Conservation (phyloP, 2,329 filamentous ascomycete species). For the Sclerotinia minor region DNA sequence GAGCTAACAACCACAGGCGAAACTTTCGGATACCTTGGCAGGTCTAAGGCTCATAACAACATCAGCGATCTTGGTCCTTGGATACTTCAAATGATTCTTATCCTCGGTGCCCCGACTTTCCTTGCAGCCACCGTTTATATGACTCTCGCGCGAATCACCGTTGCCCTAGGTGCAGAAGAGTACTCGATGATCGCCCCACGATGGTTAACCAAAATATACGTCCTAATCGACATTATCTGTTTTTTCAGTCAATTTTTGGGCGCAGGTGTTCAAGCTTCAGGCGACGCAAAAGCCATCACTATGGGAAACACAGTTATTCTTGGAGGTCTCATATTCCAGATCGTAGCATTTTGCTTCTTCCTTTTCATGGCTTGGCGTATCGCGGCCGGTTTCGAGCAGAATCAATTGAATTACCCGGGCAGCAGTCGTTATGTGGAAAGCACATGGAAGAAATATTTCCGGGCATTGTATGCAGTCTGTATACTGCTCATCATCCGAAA, state of each 20-base stretch:
- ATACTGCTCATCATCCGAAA: neutral
- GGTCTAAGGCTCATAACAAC: slow-evolving; percentile 13
- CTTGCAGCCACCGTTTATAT: slow-evolving; percentile 51
- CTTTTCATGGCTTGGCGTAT: slow-evolving; percentile 2
- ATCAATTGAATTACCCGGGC: neutral
- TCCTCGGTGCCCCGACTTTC: slow-evolving; percentile 47
- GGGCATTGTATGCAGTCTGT: neutral
- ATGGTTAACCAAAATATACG: slow-evolving; percentile 54
- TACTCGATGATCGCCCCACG: slow-evolving; percentile 47
- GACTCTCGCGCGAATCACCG: slow-evolving; percentile 47
- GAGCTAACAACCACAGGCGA: slow-evolving; percentile 25
- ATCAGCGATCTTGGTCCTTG: slow-evolving; percentile 37
- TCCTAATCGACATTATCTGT: slow-evolving; percentile 50
- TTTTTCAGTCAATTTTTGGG: slow-evolving; percentile 50
- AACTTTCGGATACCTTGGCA: slow-evolving; percentile 27
- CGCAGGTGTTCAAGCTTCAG: slow-evolving; percentile 22
- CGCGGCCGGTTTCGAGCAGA: neutral
- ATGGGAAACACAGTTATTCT: neutral
- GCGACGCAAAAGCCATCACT: neutral
- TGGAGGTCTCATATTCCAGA: slow-evolving; percentile 1
- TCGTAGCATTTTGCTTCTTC: neutral
- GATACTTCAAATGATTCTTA: slow-evolving; percentile 46
- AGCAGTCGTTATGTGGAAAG: neutral
- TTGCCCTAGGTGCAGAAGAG: slow-evolving; percentile 44
- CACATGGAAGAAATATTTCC: slow-evolving; percentile 7